phyloP scores from a whole-genome alignment of 306 rosid genomes.

The Corylus americana region DNA sequence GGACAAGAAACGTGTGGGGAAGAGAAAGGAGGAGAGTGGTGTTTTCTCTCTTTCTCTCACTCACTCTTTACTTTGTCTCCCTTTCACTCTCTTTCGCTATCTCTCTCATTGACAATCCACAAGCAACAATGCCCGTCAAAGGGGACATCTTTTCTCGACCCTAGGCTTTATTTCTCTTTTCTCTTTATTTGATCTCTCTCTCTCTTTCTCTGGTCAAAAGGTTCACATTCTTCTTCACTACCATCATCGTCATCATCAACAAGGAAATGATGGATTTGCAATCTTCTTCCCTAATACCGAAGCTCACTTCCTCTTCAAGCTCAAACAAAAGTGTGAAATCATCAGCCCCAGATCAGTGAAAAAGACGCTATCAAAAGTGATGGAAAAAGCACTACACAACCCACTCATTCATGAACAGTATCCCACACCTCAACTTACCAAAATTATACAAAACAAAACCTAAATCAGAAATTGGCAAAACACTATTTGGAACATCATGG shows the following conservation, averaged over 20 bases:
- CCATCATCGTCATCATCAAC: constrained; percentile 41
- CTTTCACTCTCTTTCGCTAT: not conserved
- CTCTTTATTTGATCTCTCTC: constrained; percentile 21
- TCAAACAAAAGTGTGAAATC: constrained; percentile 47
- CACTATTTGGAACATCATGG: not conserved
- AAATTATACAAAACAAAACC: not conserved
- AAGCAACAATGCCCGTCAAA: constrained; percentile 40
- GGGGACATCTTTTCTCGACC: constrained; percentile 31
- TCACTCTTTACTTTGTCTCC: constrained; percentile 15
- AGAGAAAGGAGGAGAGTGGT: constrained; percentile 24
- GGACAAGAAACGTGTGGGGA: constrained; percentile 63
- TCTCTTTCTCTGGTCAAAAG: constrained; percentile 56
- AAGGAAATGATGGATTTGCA: constrained; percentile 30
- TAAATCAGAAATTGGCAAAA: not conserved
- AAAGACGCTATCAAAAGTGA: constrained; percentile 9
- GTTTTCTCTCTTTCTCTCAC: constrained; percentile 18
- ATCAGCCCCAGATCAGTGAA: constrained; percentile 35
- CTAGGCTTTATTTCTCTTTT: constrained; percentile 16
- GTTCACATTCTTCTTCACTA: constrained; percentile 30
- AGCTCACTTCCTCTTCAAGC: constrained; percentile 54
- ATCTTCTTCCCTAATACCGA: constrained; percentile 41
- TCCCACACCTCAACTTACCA: not conserved
- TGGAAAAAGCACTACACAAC: not conserved
- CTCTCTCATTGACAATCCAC: constrained; percentile 30
- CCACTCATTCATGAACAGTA: constrained; percentile 19